Evolutionary conservation across 129 eudicot species (phyloP).

Genomic region (Pseudognaphalium luteoalbum): DNA sequence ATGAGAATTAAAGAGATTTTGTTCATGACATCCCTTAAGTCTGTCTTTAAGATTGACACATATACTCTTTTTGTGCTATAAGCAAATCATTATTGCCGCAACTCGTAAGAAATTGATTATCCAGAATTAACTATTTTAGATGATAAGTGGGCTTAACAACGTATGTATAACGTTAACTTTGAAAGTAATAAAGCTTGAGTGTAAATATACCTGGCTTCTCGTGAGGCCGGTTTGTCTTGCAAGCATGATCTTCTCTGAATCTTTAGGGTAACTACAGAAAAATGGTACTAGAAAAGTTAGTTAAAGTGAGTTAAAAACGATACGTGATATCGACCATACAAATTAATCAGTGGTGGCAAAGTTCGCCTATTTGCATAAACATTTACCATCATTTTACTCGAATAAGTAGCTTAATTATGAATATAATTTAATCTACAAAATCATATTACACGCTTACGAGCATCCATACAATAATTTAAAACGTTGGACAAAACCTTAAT

Average conservation of each 20-base stretch:
- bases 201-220: conserved; percentile 74
- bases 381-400: too few relatives aligned
- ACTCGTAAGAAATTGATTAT: neutral
- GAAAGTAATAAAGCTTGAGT: neutral
- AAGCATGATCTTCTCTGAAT: conserved; percentile 84
- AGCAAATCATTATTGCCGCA: neutral
- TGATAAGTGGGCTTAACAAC: neutral
- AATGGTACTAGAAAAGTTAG: neutral
- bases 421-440: too few relatives aligned
- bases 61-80: neutral
- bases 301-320: neutral
- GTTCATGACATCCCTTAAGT: neutral
- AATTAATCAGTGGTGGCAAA: neutral
- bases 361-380: too few relatives aligned
- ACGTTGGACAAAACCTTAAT: neutral
- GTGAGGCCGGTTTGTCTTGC: conserved; percentile 90
- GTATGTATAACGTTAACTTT: neutral
- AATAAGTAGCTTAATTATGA: too few relatives aligned
- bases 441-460: neutral
- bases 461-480: neutral
- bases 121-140: neutral
- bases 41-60: too few relatives aligned
- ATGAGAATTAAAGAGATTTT: neutral
- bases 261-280: conserved; percentile 79
- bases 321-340: neutral